Percentiles rank a stretch among this genome's conserved stretches.
Evolutionary conservation across 2,329 filamentous ascomycete genomes (phyloP).

Genomic region (Epicoccum nigrum): DNA sequence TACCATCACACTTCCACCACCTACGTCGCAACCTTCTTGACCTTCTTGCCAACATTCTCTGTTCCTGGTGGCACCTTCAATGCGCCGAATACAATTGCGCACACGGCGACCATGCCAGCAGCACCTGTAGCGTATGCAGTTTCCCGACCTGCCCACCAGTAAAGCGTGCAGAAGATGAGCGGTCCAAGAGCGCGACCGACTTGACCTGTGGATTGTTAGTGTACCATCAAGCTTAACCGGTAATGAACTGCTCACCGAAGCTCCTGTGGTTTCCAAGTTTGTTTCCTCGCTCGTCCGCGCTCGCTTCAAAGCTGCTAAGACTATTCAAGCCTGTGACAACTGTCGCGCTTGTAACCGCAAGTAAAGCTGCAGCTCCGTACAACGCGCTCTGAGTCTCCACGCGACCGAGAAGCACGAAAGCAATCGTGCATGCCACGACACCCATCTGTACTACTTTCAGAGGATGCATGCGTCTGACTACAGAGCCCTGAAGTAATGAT

Average conservation of each 20-base stretch:
- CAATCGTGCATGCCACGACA: constrained; percentile 74
- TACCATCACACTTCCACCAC: neutral
- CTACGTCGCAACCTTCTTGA: constrained; percentile 17
- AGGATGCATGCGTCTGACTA: constrained; percentile 84
- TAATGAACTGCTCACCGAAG: constrained; percentile 52
- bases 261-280: constrained; percentile 84
- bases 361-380: constrained; percentile 79
- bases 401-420: constrained; percentile 79
- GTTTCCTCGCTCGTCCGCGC: constrained; percentile 77
- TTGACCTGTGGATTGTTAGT: constrained; percentile 67
- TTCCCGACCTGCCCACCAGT: constrained; percentile 97
- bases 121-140: constrained; percentile 83
- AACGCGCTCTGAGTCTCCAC: constrained; percentile 72
- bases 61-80: constrained; percentile 68
- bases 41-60: constrained; percentile 37
- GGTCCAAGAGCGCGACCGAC: constrained; percentile 86
- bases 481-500: constrained; percentile 88
- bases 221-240: neutral
- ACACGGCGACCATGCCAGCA: constrained; percentile 77
- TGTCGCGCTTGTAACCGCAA: constrained; percentile 90
- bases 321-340: constrained; percentile 95
- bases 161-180: constrained; percentile 88
- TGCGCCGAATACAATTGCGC: constrained; percentile 70
- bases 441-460: constrained; percentile 80
- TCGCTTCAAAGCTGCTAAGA: constrained; percentile 87